Conservation (phyloP, 441 rosid genomes). For the Iberis amara region DNA sequence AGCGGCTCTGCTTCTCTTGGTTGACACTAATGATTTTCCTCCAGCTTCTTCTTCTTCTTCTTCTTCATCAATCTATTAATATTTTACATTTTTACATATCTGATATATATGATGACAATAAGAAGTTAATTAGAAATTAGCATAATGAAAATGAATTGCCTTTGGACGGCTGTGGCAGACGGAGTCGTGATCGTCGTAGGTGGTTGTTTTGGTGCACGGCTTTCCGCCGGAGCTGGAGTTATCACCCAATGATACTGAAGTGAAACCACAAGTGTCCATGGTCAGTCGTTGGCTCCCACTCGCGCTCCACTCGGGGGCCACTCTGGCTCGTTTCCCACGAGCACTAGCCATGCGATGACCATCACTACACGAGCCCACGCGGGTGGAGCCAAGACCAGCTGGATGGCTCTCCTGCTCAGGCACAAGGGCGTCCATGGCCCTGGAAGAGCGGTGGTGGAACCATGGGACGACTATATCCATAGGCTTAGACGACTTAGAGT, state of each 20-base stretch:
- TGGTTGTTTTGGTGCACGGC: conserved; percentile 31
- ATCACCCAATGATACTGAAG: conserved; percentile 59
- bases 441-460: conserved; percentile 39
- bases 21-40: conserved; percentile 57
- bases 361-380: conserved; percentile 53
- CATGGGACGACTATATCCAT: conserved; percentile 45
- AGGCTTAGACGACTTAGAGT: conserved; percentile 21
- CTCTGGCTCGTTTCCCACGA: conserved; percentile 42
- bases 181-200: conserved; percentile 64
- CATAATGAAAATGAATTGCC: too few relatives aligned
- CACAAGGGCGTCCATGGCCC: conserved; percentile 26
- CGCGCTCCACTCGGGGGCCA: conserved; percentile 51
- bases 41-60: conserved; percentile 41
- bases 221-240: conserved; percentile 35
- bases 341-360: conserved; percentile 39
- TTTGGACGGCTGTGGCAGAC: conserved; percentile 56
- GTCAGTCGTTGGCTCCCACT: conserved; percentile 58
- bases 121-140: too few relatives aligned
- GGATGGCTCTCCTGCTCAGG: conserved; percentile 31
- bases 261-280: conserved; percentile 50
- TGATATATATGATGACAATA: too few relatives aligned
- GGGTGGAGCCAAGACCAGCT: conserved; percentile 42
- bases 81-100: too few relatives aligned
- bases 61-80: conserved; percentile 35
- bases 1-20: conserved; percentile 81